These are phyloP conservation scores for Zychaea mexicana DNA, from an alignment of 371 early-diverging fungal genomes.

Conservation along the genomic window DNA sequence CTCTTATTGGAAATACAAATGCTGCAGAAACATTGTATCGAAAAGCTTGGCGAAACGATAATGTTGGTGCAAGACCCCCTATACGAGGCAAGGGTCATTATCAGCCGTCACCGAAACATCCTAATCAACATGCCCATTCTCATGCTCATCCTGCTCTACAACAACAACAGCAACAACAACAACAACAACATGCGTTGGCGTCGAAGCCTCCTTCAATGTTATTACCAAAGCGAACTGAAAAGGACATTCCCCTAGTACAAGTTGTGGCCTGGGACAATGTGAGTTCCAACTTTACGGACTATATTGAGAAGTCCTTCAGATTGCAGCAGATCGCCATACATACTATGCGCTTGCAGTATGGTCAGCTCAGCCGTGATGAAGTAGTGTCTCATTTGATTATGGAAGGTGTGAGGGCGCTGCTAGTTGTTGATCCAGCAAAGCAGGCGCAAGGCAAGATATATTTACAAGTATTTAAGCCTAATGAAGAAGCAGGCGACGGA, in stretches of 20 bases:
- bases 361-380: conserved; percentile 13
- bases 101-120: neutral
- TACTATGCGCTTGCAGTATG: conserved; percentile 15
- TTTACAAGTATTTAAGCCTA: conserved; percentile 36
- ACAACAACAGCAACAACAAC: neutral
- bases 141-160: neutral
- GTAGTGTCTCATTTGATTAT: conserved; percentile 40
- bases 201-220: no score
- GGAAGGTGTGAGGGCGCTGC: conserved; percentile 56
- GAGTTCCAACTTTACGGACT: conserved; percentile 10
- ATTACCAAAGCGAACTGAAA: neutral
- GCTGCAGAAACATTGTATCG: neutral
- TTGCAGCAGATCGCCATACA: conserved; percentile 10
- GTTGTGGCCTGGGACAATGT: conserved; percentile 22
- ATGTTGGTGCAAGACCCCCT: neutral
- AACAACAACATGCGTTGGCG: neutral
- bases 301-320: conserved; percentile 22
- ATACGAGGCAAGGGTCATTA: neutral
- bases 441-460: conserved; percentile 33
- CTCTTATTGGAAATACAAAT: neutral
- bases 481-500: conserved; percentile 6
- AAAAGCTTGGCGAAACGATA: neutral
- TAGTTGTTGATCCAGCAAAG: conserved; percentile 49
- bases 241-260: conserved; percentile 21
- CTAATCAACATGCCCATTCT: neutral